phyloP scores from a whole-genome alignment of 139 green algal genomes.

The Cymbomonas tetramitiformis region DNA sequence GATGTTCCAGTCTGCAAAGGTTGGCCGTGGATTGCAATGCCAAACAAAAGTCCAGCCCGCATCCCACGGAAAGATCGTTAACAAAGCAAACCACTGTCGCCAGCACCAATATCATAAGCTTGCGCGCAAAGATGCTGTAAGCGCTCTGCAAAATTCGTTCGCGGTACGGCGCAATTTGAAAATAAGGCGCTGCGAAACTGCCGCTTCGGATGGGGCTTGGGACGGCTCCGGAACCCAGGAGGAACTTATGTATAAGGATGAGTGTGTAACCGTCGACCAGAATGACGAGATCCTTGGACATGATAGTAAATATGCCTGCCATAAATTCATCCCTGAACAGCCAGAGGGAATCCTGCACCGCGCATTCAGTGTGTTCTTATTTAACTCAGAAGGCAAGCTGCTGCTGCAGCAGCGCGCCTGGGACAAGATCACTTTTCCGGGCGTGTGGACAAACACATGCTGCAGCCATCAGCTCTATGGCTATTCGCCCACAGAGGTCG shows the following conservation, averaged over 20 bases:
- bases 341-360: slow-evolving; percentile 52
- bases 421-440: slow-evolving; percentile 88
- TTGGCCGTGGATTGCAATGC: no score
- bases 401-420: slow-evolving; percentile 64
- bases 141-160: no score
- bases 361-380: slow-evolving; percentile 92
- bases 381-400: slow-evolving; percentile 62
- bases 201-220: no score
- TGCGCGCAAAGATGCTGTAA: no score
- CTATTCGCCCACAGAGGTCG: slow-evolving; percentile 38
- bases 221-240: slow-evolving; percentile 8
- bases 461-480: slow-evolving; percentile 82
- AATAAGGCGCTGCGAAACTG: no score
- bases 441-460: slow-evolving; percentile 94
- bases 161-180: no score
- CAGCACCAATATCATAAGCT: no score
- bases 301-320: slow-evolving; percentile 54
- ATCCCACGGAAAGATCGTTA: no score
- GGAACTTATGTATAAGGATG: slow-evolving; percentile 56
- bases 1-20: no score
- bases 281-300: slow-evolving; percentile 50
- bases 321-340: slow-evolving; percentile 3
- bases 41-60: no score
- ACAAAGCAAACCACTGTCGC: no score
- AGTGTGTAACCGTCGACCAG: slow-evolving; percentile 72